Conservation (phyloP, 192 early-diverging fungal genomes). For the Coemansia sp. region DNA sequence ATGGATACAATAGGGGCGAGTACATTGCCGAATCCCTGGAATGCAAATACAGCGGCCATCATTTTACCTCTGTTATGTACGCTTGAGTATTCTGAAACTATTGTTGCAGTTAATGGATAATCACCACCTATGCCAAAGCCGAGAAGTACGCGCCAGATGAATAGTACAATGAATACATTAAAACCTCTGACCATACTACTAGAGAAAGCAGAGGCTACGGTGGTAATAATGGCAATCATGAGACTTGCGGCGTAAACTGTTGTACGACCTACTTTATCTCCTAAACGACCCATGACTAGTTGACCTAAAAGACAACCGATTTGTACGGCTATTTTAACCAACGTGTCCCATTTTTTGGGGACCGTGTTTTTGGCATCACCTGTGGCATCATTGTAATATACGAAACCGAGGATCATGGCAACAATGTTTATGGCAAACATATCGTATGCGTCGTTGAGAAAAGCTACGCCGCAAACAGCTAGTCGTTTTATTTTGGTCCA, state of each 20-base stretch:
- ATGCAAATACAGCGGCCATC: constrained; percentile 86
- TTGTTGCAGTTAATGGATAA: constrained; percentile 88
- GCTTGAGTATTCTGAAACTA: constrained; percentile 85
- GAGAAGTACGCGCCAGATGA: constrained; percentile 83
- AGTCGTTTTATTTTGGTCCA: constrained; percentile 70
- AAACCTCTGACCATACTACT: constrained; percentile 61
- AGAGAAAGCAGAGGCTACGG: constrained; percentile 74
- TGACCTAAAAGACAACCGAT: constrained; percentile 90
- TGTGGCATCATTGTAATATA: constrained; percentile 52
- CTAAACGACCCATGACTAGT: constrained; percentile 79
- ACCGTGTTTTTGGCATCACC: constrained; percentile 45
- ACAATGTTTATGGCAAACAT: constrained; percentile 87
- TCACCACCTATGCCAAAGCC: constrained; percentile 92
- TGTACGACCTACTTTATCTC: constrained; percentile 84
- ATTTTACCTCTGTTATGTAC: constrained; percentile 77
- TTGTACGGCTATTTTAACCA: constrained; percentile 81
- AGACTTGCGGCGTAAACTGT: constrained; percentile 84
- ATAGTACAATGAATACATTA: constrained; percentile 63
- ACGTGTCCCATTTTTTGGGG: constrained; percentile 65
- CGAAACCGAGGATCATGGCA: constrained; percentile 74
- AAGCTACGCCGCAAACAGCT: constrained; percentile 71
- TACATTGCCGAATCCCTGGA: constrained; percentile 88
- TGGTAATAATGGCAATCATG: constrained; percentile 82
- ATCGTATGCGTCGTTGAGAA: constrained; percentile 94
- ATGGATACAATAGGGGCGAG: constrained; percentile 71